phyloP scores from a whole-genome alignment of 768 basidiomycete genomes.

The Trametes meyenii region DNA sequence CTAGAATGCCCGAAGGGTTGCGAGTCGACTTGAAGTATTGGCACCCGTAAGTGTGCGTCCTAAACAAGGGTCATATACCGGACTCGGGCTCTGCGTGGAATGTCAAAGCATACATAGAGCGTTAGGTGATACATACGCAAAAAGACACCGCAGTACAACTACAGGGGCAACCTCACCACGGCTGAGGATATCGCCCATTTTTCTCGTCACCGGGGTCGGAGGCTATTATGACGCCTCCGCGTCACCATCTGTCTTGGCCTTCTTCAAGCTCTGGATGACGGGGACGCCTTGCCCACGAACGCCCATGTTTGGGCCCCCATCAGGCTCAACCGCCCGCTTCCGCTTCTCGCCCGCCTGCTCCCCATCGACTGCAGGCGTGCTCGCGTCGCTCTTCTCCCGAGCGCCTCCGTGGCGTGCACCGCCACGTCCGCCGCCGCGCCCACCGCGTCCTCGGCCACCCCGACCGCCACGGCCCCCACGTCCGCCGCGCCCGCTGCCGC shows the following conservation, averaged over 20 bases:
- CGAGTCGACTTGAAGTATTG: neutral
- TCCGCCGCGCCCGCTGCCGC: constrained; percentile 50
- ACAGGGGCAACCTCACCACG: neutral
- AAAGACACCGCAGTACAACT: constrained; percentile 11
- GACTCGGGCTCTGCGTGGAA: neutral
- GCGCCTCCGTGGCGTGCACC: constrained; percentile 32
- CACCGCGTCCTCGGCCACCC: constrained; percentile 43
- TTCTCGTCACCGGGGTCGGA: neutral
- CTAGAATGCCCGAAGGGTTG: no score
- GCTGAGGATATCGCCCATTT: neutral
- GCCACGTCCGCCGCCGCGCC: constrained; percentile 39
- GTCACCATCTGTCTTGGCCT: constrained; percentile 43
- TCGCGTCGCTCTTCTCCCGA: constrained; percentile 23
- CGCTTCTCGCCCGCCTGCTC: constrained; percentile 70
- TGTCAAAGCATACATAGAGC: constrained; percentile 3
- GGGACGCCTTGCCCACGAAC: constrained; percentile 66
- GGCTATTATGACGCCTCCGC: constrained; percentile 10
- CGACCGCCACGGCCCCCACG: constrained; percentile 47
- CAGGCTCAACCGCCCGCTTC: constrained; percentile 76
- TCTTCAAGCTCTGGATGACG: constrained; percentile 42
- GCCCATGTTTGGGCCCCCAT: constrained; percentile 73
- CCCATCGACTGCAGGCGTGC: constrained; percentile 32
- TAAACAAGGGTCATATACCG: neutral
- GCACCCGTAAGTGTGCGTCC: no score
- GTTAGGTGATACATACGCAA: constrained; percentile 7